Percentiles rank a stretch among this genome's conserved stretches.
These are phyloP conservation scores for Dictyostelium capitatum DNA, from an alignment of 78 protist species.

Conservation along the genomic window DNA sequence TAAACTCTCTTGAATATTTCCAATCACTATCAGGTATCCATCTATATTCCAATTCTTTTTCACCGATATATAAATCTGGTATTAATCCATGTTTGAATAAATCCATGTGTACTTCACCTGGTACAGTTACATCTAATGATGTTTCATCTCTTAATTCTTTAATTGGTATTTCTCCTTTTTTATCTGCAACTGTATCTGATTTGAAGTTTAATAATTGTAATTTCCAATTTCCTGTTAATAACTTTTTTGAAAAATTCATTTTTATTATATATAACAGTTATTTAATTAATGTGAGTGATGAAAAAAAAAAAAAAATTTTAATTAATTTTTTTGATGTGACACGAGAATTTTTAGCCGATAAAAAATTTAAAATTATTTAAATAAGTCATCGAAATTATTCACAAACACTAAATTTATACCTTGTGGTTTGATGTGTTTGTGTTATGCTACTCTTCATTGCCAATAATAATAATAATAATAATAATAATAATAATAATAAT, in stretches of 20 bases:
- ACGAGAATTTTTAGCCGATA: too few relatives aligned
- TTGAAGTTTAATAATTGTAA: neutral
- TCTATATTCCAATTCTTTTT: slow-evolving; percentile 67
- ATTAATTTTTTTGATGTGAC: too few relatives aligned
- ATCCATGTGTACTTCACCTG: slow-evolving; percentile 67
- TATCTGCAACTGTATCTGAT: neutral
- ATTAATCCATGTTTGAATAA: neutral
- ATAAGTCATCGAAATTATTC: too few relatives aligned
- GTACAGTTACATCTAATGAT: neutral
- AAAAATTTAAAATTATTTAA: too few relatives aligned
- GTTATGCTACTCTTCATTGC: too few relatives aligned
- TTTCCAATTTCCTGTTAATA: slow-evolving; percentile 5
- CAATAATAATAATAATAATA: too few relatives aligned
- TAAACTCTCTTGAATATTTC: slow-evolving; percentile 30
- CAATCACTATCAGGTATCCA: slow-evolving; percentile 81
- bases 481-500: too few relatives aligned
- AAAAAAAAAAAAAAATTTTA: neutral
- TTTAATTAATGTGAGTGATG: neutral
- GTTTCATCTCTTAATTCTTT: neutral
- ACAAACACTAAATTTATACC: too few relatives aligned
- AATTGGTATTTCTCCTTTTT: neutral
- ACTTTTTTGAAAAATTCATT: neutral
- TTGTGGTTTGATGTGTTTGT: too few relatives aligned
- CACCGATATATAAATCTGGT: slow-evolving; percentile 66
- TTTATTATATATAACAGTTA: neutral